Evolutionary conservation across 805 yeast species (phyloP).

Genomic region (Wickerhamiella occidentalis): DNA sequence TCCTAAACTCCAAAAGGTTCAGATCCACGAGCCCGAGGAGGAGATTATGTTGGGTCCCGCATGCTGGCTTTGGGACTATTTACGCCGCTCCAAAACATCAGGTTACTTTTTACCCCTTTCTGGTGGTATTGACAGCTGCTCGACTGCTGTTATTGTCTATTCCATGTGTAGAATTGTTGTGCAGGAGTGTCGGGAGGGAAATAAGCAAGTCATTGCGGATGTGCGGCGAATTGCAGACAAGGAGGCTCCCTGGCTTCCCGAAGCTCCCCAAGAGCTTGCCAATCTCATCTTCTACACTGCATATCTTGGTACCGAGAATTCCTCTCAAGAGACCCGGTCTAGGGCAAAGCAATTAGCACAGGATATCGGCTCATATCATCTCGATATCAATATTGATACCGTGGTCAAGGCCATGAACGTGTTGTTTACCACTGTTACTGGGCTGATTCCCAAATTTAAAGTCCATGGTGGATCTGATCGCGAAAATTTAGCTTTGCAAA

Average conservation of each 20-base stretch:
- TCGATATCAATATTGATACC: conserved; percentile 83
- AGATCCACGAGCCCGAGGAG: conserved; percentile 77
- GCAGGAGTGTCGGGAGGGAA: conserved; percentile 53
- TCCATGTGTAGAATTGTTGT: conserved; percentile 87
- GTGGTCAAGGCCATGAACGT: conserved; percentile 61
- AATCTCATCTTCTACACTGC: conserved; percentile 70
- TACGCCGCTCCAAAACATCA: conserved; percentile 78
- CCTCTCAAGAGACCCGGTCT: conserved; percentile 71
- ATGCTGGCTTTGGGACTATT: conserved; percentile 98
- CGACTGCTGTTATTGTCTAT: conserved; percentile 87
- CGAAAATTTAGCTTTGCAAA: conserved; percentile 89
- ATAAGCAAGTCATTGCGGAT: conserved; percentile 65
- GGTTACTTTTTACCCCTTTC: conserved; percentile 89
- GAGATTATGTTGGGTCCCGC: conserved; percentile 98
- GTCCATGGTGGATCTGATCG: conserved; percentile 87
- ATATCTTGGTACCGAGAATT: conserved; percentile 93
- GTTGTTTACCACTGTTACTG: conserved; percentile 80
- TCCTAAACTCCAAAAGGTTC: conserved; percentile 37
- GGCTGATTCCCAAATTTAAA: conserved; percentile 76
- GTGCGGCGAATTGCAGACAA: conserved; percentile 54
- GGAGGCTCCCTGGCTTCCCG: conserved; percentile 50
- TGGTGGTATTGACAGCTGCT: conserved; percentile 98
- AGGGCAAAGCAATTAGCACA: conserved; percentile 69
- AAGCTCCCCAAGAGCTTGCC: conserved; percentile 64
- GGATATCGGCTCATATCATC: conserved; percentile 76